A percentile compares a stretch with the other conserved stretches of the same genome.
Evolutionary conservation across 2,329 filamentous ascomycete genomes (phyloP).

Genomic region (Monosporascus sp.): DNA sequence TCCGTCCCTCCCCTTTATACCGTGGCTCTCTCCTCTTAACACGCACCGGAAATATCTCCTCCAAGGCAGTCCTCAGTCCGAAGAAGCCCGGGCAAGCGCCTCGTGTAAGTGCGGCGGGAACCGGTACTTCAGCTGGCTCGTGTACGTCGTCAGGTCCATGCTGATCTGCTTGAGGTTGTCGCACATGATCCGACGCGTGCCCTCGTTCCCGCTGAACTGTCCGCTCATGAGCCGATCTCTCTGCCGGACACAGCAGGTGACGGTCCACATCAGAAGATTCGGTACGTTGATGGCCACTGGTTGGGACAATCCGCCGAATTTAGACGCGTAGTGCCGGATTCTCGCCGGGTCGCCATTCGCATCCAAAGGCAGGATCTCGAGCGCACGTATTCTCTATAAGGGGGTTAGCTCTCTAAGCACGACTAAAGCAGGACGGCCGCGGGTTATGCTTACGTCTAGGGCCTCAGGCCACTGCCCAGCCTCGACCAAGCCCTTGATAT

Average conservation of each 20-base stretch:
- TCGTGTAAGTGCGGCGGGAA: constrained; percentile 85
- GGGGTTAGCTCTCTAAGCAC: constrained; percentile 3
- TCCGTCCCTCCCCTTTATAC: background rate
- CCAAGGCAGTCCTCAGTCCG: constrained; percentile 42
- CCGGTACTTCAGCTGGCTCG: constrained; percentile 85
- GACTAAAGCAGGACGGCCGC: background rate
- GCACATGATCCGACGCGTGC: constrained; percentile 57
- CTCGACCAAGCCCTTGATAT: constrained; percentile 54
- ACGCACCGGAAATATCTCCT: background rate
- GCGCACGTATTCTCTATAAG: constrained; percentile 61
- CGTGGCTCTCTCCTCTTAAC: background rate
- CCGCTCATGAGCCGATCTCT: constrained; percentile 64
- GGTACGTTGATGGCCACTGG: constrained; percentile 86
- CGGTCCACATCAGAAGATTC: constrained; percentile 89
- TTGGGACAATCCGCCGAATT: constrained; percentile 72
- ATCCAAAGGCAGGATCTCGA: constrained; percentile 76
- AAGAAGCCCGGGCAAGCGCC: constrained; percentile 75
- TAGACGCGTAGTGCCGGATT: constrained; percentile 75
- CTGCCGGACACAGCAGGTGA: constrained; percentile 77
- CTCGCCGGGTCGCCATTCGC: constrained; percentile 68
- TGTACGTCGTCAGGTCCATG: constrained; percentile 89
- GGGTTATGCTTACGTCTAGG: constrained; percentile 48
- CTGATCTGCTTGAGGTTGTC: constrained; percentile 73
- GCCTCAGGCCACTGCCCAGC: constrained; percentile 50
- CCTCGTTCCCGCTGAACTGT: constrained; percentile 69